phyloP scores from a whole-genome alignment of 116 monocot species.

The Iris pallida region DNA sequence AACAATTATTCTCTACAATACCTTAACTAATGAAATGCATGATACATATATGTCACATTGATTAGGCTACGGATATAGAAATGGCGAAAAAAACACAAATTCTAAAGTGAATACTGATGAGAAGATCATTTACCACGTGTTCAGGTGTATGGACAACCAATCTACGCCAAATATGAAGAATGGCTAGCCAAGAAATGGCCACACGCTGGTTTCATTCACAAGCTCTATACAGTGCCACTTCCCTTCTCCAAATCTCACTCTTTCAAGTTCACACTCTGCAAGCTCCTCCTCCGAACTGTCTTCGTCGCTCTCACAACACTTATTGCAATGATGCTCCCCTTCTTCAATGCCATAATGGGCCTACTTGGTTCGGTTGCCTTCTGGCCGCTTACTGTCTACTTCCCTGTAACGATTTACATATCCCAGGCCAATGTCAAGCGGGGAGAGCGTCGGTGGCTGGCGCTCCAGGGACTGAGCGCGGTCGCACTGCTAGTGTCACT shows the following conservation, averaged over 20 bases:
- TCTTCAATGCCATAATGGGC: constrained; percentile 48
- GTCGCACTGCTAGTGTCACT: constrained; percentile 26
- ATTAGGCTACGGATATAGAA: too few relatives aligned
- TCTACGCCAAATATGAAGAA: constrained; percentile 43
- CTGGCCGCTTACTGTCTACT: constrained; percentile 55
- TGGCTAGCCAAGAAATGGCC: constrained; percentile 34
- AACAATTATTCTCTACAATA: too few relatives aligned
- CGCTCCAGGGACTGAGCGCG: constrained; percentile 23
- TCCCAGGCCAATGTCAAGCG: constrained; percentile 25
- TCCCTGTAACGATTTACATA: constrained; percentile 42
- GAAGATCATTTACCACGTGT: background rate
- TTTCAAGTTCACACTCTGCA: constrained; percentile 34
- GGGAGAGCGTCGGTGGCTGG: constrained; percentile 19
- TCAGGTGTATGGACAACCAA: constrained; percentile 52
- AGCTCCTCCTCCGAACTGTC: constrained; percentile 34
- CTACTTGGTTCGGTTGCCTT: constrained; percentile 44
- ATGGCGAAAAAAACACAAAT: too few relatives aligned
- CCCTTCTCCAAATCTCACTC: constrained; percentile 17
- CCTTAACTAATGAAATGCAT: too few relatives aligned
- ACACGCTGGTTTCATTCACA: constrained; percentile 32
- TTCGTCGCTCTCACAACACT: constrained; percentile 37
- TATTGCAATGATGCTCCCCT: constrained; percentile 37
- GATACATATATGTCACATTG: too few relatives aligned
- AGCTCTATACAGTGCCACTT: constrained; percentile 19
- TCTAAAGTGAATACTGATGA: too few relatives aligned